These are phyloP conservation scores for Hymenoscyphus albidus DNA, from an alignment of 2,329 filamentous ascomycete species.

Conservation along the genomic window DNA sequence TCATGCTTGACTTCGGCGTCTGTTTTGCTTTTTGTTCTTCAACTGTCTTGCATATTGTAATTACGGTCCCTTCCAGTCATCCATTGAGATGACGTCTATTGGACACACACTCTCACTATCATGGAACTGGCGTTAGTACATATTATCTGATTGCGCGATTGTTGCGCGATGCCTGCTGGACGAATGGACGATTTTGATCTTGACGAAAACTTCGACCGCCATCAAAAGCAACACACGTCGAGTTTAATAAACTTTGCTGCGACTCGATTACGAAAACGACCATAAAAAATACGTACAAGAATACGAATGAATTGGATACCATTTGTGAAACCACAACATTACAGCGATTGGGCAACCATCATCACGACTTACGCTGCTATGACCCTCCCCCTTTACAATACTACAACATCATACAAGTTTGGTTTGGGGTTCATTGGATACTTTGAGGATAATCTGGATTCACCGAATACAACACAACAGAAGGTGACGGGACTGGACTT, in stretches of 20 bases:
- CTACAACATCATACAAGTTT: constrained; percentile 13
- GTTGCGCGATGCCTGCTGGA: constrained; percentile 11
- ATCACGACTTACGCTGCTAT: constrained; percentile 33
- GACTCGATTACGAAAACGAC: constrained; percentile 24
- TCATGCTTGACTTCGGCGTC: constrained; percentile 19
- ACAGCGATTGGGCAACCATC: constrained; percentile 37
- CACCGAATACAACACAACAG: constrained; percentile 12
- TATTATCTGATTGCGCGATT: constrained; percentile 21
- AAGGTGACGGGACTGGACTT: constrained; percentile 14
- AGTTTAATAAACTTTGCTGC: constrained; percentile 16
- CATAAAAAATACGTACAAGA: constrained; percentile 23
- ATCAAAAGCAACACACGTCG: constrained; percentile 13
- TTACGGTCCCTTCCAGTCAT: constrained; percentile 17
- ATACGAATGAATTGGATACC: constrained; percentile 30
- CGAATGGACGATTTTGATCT: constrained; percentile 22
- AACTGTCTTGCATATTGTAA: constrained; percentile 25
- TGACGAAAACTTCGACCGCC: constrained; percentile 14
- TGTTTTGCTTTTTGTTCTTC: constrained; percentile 17
- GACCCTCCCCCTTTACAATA: constrained; percentile 24
- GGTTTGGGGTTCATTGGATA: constrained; percentile 14
- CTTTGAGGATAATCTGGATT: constrained; percentile 11
- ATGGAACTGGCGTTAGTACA: constrained; percentile 24
- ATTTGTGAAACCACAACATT: constrained; percentile 22
- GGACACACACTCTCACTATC: constrained; percentile 21
- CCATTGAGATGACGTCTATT: constrained; percentile 12